Evolutionary conservation across 331 rosid genomes (phyloP), one percentile per base, ranked within the genome.

Genomic region (Phaseolus coccineus): DNA sequence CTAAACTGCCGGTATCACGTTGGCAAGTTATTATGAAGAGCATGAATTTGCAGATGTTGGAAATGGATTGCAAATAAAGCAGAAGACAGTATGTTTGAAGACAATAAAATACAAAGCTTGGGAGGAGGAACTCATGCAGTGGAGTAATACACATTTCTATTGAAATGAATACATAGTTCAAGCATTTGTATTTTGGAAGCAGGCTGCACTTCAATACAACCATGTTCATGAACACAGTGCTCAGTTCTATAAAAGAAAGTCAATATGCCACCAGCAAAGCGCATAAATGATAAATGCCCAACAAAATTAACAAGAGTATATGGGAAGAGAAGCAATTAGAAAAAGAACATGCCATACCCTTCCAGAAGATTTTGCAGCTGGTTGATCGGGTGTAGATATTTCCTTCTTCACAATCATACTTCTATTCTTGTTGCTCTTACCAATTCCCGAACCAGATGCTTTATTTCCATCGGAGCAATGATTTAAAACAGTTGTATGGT

Each of bases 401-500:
- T 87, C 97, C 83, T 87, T 93, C 71, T 88, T 81, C 79, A 69
- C 74, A 6, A 50, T 12, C 39, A 79, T 66, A 40, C 77, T 87
- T 66, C 87, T 79, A 57, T 64, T 80, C 61, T 69, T 85, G 71
- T 27, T 82, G 69, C 76, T 59, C 46, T 51, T 81, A 62, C 24
- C 83, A 80, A 75, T 53, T 78, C 85, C 81, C 12, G 73, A 58
- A 58, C 47, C 75, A 62, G 80, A 71, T 55, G 42, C 47, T 85
- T 70, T 76, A 13, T 63, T 47, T 69, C 81, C 73, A 19, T 74
- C 70, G 5, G 73, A 61, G 84, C 94, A 88, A 4, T 39, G 89
- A 53, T 79, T 91, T 70, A 93, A 81, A 40, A 79, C 78, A 15
- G 99, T 89, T 5, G 91, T 91, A 24, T 76, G 80, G 71, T 73